Conservation (phyloP, 2,329 filamentous ascomycete species). For the Claviceps sorghi region DNA sequence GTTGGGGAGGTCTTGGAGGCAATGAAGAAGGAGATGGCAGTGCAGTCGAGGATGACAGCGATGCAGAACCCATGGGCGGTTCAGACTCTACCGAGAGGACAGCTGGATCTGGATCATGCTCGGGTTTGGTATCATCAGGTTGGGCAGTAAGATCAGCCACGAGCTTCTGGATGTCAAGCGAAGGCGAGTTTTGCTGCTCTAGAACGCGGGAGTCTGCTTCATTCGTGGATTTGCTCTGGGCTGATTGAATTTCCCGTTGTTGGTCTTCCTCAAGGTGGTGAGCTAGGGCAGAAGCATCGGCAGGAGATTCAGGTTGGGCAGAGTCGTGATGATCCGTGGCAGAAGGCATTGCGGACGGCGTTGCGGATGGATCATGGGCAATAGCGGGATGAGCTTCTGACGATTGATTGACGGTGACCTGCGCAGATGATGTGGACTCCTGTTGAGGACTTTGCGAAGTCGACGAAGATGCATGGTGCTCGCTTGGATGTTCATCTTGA, state of each 20-base stretch:
- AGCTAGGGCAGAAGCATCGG: slow-evolving; percentile 12
- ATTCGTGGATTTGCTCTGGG: slow-evolving; percentile 13
- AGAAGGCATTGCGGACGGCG: slow-evolving; percentile 6
- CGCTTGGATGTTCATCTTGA: slow-evolving; percentile 18
- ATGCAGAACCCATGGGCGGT: slow-evolving; percentile 14
- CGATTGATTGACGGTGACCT: slow-evolving; percentile 18
- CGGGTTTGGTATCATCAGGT: slow-evolving; percentile 16
- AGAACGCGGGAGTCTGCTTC: slow-evolving; percentile 15
- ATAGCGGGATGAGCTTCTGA: slow-evolving; percentile 17
- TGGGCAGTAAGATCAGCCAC: slow-evolving; percentile 27
- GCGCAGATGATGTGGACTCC: slow-evolving; percentile 25
- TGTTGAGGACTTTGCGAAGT: slow-evolving; percentile 27
- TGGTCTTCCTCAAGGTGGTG: slow-evolving; percentile 11
- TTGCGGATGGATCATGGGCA: slow-evolving; percentile 19
- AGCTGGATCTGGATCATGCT: slow-evolving; percentile 17
- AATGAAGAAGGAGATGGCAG: slow-evolving; percentile 28
- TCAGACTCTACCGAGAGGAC: slow-evolving; percentile 14
- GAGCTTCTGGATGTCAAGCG: slow-evolving; percentile 24
- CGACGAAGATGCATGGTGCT: slow-evolving; percentile 29
- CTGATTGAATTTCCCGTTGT: slow-evolving; percentile 7
- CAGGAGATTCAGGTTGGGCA: slow-evolving; percentile 6
- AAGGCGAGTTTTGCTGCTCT: slow-evolving; percentile 17
- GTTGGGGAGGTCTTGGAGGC: slow-evolving; percentile 30
- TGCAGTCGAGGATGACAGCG: slow-evolving; percentile 18
- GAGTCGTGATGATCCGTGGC: slow-evolving; percentile 10